A percentile compares a stretch with the other conserved stretches of the same genome.
Conservation (phyloP, 148 eudicot species). For the Fagopyrum homotropicum region DNA sequence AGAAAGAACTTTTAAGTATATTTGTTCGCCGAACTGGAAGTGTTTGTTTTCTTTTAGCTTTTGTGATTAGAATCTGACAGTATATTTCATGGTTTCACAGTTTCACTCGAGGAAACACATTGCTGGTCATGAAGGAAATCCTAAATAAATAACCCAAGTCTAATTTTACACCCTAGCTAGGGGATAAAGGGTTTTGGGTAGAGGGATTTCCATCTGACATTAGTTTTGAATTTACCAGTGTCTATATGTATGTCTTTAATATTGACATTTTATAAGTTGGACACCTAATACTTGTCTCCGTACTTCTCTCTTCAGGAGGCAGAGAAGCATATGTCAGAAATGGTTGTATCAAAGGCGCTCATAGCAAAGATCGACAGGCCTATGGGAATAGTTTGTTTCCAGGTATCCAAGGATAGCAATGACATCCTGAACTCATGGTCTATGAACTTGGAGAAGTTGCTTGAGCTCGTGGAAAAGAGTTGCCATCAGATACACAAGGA, state of each 20-base stretch:
- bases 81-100: neutral
- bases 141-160: neutral
- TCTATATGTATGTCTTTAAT: neutral
- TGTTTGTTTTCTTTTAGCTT: neutral
- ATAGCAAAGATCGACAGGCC: constrained; percentile 87
- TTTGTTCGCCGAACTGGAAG: neutral
- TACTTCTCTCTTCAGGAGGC: constrained; percentile 51
- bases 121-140: neutral
- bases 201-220: neutral
- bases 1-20: neutral
- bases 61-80: neutral
- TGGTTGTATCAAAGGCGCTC: constrained; percentile 86
- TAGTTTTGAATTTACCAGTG: neutral
- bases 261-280: neutral
- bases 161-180: neutral
- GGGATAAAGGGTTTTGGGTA: neutral
- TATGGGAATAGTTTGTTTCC: constrained; percentile 67
- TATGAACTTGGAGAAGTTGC: constrained; percentile 80
- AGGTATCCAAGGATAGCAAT: constrained; percentile 71
- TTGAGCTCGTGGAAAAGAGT: constrained; percentile 93
- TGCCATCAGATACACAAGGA: constrained; percentile 99
- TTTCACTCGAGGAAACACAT: neutral
- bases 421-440: constrained; percentile 90
- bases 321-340: constrained; percentile 85
- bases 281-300: constrained; percentile 5